Conservation (phyloP, 1,139 yeast species). For the Hanseniaspora sp. region DNA sequence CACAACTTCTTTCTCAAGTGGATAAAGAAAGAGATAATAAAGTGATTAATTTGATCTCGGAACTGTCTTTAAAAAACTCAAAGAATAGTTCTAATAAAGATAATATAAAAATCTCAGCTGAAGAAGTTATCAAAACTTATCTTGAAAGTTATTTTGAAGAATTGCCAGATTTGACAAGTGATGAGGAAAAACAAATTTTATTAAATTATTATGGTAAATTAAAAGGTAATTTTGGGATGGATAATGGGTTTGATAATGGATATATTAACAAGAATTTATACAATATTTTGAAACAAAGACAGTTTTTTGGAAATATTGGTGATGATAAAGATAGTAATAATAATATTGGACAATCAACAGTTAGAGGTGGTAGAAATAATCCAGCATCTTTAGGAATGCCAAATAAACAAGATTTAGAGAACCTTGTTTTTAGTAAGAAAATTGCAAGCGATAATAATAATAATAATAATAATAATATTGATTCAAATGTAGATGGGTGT, state of each 20-base stretch:
- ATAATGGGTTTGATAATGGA: constrained; percentile 15
- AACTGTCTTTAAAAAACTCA: not conserved
- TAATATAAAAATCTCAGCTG: not conserved
- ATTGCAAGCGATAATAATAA: too few relatives aligned
- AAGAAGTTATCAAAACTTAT: not conserved
- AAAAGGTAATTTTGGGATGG: constrained; percentile 11
- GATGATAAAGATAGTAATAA: not conserved
- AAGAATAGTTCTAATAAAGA: not conserved
- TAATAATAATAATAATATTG: not conserved
- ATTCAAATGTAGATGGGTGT: constrained; percentile 1
- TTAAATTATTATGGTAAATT: constrained; percentile 10
- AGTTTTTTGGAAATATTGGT: not conserved
- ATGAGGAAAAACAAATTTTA: constrained; percentile 6
- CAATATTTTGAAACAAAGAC: constrained; percentile 5
- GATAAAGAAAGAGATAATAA: constrained; percentile 6
- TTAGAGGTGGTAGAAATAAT: constrained; percentile 5
- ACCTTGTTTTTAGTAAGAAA: not conserved
- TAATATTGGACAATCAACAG: not conserved
- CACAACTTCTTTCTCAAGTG: not conserved
- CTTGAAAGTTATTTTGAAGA: constrained; percentile 4
- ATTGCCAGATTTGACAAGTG: constrained; percentile 1
- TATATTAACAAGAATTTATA: constrained; percentile 6
- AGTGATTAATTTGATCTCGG: not conserved
- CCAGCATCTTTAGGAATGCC: constrained; percentile 7
- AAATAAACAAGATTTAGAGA: constrained; percentile 7